phyloP scores from a whole-genome alignment of 768 basidiomycete genomes.

The Lactarius akahatsu region DNA sequence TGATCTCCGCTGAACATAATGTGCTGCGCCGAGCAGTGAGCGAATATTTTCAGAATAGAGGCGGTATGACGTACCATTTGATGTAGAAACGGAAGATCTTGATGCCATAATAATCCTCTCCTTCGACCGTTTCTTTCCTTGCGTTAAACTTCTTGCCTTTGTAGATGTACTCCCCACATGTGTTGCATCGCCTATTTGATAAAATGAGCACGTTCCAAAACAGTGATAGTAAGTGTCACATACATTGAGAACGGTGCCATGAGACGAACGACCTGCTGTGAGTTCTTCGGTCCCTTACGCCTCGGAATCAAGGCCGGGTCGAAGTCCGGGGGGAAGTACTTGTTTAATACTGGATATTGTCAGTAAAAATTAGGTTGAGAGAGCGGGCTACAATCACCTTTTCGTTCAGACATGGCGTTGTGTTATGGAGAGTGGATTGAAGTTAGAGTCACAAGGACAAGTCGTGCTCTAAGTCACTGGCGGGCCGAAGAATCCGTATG shows the following conservation, averaged over 20 bases:
- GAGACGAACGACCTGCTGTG: slow-evolving; percentile 95
- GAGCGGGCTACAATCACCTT: slow-evolving; percentile 48
- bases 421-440: slow-evolving; percentile 5
- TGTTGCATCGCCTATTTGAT: slow-evolving; percentile 76
- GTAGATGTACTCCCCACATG: slow-evolving; percentile 98
- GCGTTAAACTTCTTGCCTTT: slow-evolving; percentile 99
- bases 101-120: slow-evolving; percentile 97
- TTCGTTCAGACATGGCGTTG: slow-evolving; percentile 72
- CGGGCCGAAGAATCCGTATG: neutral
- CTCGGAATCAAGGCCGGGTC: slow-evolving; percentile 96
- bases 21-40: slow-evolving; percentile 54
- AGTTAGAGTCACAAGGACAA: too few species aligned
- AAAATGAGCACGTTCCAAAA: neutral
- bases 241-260: slow-evolving; percentile 99
- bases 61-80: slow-evolving; percentile 64
- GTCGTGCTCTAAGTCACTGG: neutral
- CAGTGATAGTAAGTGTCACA: slow-evolving; percentile 32
- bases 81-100: slow-evolving; percentile 95
- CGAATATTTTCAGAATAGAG: slow-evolving; percentile 20
- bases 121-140: slow-evolving; percentile 95
- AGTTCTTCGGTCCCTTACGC: slow-evolving; percentile 86
- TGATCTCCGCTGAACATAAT: slow-evolving; percentile 95
- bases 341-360: slow-evolving; percentile 72
- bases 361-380: slow-evolving; percentile 3
- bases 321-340: slow-evolving; percentile 97